Conservation (phyloP, 768 basidiomycete genomes). For the Leccinellum luteum region DNA sequence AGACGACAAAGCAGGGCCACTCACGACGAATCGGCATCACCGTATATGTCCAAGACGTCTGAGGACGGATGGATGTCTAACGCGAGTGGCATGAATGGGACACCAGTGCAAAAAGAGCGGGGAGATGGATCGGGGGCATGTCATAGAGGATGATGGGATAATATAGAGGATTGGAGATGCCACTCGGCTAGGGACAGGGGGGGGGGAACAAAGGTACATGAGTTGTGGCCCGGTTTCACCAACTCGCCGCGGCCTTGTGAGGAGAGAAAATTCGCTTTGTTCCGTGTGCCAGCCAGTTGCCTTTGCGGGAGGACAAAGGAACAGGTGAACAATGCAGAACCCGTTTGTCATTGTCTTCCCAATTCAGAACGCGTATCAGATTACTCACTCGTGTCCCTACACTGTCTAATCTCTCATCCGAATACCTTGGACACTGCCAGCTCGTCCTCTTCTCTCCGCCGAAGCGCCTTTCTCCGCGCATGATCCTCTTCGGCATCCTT, state of each 20-base stretch:
- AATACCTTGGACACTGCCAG: conserved; percentile 89
- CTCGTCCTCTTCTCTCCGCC: conserved; percentile 68
- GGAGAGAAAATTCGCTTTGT: conserved; percentile 20
- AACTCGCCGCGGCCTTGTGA: neutral
- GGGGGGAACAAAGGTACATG: conserved; percentile 31
- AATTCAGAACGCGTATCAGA: neutral
- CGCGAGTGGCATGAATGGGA: conserved; percentile 56
- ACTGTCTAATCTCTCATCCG: conserved; percentile 46
- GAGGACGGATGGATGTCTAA: conserved; percentile 62
- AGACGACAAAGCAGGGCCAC: conserved; percentile 23
- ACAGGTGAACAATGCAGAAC: conserved; percentile 32
- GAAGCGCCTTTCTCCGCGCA: conserved; percentile 57
- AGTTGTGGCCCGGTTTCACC: neutral
- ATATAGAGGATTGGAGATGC: conserved; percentile 24
- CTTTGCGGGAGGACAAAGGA: conserved; percentile 31
- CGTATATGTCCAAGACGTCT: conserved; percentile 64
- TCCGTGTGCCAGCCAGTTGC: conserved; percentile 20
- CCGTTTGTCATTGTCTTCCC: conserved; percentile 23
- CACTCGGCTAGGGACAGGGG: conserved; percentile 29
- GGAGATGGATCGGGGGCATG: conserved; percentile 15
- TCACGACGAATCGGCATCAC: conserved; percentile 63
- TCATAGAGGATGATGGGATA: conserved; percentile 8
- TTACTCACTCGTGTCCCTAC: neutral
- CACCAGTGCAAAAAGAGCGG: neutral
- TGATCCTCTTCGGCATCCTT: conserved; percentile 76